Conservation (phyloP, 2,329 filamentous ascomycete species). For the Fusarium brevicatenulatum region DNA sequence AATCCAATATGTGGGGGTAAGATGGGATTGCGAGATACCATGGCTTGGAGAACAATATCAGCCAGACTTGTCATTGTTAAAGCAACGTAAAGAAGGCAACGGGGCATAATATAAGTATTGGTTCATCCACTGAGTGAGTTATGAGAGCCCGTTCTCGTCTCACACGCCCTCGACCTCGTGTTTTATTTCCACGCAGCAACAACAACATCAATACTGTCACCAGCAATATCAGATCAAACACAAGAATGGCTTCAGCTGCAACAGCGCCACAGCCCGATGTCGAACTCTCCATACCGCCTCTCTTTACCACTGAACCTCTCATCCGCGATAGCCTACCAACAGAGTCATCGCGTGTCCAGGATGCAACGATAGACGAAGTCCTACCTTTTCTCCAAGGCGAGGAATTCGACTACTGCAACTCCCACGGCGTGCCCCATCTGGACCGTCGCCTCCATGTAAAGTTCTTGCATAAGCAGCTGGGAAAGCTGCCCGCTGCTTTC, state of each 20-base stretch:
- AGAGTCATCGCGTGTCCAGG: constrained; percentile 73
- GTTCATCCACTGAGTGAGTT: constrained; percentile 37
- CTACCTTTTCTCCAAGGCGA: constrained; percentile 72
- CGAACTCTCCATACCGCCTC: constrained; percentile 56
- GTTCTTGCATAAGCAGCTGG: constrained; percentile 70
- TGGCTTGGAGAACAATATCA: constrained; percentile 46
- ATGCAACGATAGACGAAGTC: constrained; percentile 74
- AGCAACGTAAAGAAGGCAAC: constrained; percentile 29
- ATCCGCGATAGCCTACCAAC: constrained; percentile 75
- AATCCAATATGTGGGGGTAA: constrained; percentile 40
- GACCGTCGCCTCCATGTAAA: constrained; percentile 68
- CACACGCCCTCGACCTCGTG: constrained; percentile 46
- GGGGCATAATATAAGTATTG: constrained; percentile 23
- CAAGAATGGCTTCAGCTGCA: constrained; percentile 25
- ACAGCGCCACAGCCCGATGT: constrained; percentile 13
- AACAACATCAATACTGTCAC: constrained; percentile 17
- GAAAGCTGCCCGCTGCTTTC: constrained; percentile 74
- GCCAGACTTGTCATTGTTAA: constrained; percentile 31
- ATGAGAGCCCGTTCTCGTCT: constrained; percentile 47
- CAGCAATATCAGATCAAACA: constrained; percentile 20
- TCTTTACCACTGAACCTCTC: constrained; percentile 68
- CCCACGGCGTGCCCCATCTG: constrained; percentile 78
- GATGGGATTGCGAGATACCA: constrained; percentile 29
- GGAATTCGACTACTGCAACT: constrained; percentile 68
- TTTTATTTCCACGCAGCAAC: constrained; percentile 46